phyloP scores from a whole-genome alignment of 2,329 filamentous ascomycete species.

The Verruconis gallopava region DNA sequence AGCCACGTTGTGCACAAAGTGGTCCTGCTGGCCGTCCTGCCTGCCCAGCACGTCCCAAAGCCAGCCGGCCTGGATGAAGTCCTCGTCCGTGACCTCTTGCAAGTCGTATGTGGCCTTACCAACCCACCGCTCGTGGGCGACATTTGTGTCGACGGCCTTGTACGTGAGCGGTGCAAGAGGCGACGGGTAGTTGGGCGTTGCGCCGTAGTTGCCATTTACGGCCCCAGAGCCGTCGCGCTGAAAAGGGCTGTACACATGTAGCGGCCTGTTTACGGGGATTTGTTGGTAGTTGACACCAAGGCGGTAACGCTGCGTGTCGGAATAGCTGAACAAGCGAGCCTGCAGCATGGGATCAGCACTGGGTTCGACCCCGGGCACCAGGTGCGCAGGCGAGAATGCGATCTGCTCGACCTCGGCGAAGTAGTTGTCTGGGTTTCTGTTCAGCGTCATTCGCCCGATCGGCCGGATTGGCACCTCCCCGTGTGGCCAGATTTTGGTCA shows the following conservation, averaged over 20 bases:
- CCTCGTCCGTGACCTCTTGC: slow-evolving; percentile 4
- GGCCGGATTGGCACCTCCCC: slow-evolving; percentile 35
- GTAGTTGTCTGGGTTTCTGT: slow-evolving; percentile 48
- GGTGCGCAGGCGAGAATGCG: slow-evolving; percentile 50
- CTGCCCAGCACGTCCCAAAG: too few relatives aligned
- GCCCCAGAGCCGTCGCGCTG: slow-evolving; percentile 20
- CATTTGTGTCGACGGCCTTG: not conserved
- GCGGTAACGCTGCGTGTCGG: slow-evolving; percentile 39
- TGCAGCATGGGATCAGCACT: slow-evolving; percentile 52
- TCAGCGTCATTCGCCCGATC: slow-evolving; percentile 39
- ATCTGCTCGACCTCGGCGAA: slow-evolving; percentile 58
- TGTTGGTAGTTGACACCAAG: slow-evolving; percentile 38
- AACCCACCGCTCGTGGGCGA: slow-evolving; percentile 7
- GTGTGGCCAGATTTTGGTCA: slow-evolving; percentile 43
- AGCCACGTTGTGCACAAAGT: too few relatives aligned
- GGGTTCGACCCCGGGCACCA: slow-evolving; percentile 51
- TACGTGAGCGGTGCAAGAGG: not conserved
- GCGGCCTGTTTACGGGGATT: slow-evolving; percentile 25
- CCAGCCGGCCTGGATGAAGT: slow-evolving; percentile 10
- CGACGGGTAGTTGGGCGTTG: slow-evolving; percentile 31
- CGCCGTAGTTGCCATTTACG: slow-evolving; percentile 33
- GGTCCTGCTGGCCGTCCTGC: too few relatives aligned
- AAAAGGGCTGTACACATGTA: slow-evolving; percentile 18
- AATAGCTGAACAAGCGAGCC: slow-evolving; percentile 49
- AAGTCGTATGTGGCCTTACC: not conserved